A percentile compares a stretch with the other conserved stretches of the same genome.
These are phyloP conservation scores for Diaporthe longicolla DNA, from an alignment of 2,329 filamentous ascomycete genomes.

Conservation along the genomic window DNA sequence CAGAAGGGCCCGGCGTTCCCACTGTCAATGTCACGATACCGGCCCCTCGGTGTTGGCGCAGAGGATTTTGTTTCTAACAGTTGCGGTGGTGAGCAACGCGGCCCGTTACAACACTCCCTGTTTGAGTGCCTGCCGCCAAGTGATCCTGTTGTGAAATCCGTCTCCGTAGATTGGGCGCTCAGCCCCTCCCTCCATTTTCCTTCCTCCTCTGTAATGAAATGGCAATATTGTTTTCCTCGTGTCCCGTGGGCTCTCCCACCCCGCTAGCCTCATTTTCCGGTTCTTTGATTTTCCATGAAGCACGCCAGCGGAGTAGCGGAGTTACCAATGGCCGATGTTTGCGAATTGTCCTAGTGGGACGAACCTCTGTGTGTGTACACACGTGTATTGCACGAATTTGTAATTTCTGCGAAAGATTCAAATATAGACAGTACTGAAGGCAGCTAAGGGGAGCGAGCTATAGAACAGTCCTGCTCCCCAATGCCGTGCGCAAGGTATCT, in stretches of 20 bases:
- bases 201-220: not conserved
- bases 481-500: constrained; percentile 28
- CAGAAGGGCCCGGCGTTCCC: constrained; percentile 21
- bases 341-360: constrained; percentile 13
- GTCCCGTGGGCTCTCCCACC: not conserved
- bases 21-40: constrained; percentile 28
- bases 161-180: constrained; percentile 17
- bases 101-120: constrained; percentile 6
- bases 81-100: not conserved
- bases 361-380: not conserved
- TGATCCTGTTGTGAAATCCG: constrained; percentile 21
- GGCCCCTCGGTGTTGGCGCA: constrained; percentile 4
- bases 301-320: constrained; percentile 24
- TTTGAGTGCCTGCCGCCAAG: constrained; percentile 31
- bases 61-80: not conserved
- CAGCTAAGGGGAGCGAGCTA: not conserved
- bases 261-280: not conserved
- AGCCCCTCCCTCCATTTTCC: not conserved
- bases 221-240: constrained; percentile 5
- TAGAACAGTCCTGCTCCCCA: constrained; percentile 4
- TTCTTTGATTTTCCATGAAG: not conserved
- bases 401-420: constrained; percentile 31
- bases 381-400: constrained; percentile 16
- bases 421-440: constrained; percentile 33
- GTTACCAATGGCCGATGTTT: constrained; percentile 27